Evolutionary conservation across 169 alveolate genomes (phyloP).

Genomic region (Blepharisma undulans): DNA sequence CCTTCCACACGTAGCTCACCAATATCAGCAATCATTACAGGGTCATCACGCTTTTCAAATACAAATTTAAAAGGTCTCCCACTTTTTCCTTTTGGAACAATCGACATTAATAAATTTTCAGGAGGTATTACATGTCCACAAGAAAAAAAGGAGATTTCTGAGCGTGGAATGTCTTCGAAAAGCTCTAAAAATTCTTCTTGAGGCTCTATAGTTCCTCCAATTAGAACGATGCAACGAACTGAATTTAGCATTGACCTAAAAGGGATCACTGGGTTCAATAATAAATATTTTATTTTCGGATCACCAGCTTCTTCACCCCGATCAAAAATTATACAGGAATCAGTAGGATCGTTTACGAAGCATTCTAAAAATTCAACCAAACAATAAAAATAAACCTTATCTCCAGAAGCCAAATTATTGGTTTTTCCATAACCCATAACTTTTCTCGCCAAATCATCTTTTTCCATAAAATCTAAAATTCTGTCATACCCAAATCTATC

Average conservation of each 20-base stretch:
- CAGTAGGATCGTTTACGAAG: not conserved
- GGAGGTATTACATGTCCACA: constrained; percentile 33
- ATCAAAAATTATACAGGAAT: not conserved
- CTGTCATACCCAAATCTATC: not conserved
- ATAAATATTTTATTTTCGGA: not conserved
- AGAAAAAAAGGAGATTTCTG: not conserved
- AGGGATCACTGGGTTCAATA: not conserved
- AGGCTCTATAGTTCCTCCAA: constrained; percentile 33
- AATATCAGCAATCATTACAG: not conserved
- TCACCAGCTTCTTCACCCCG: not conserved
- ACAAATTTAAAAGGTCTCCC: not conserved
- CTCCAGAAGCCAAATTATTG: not conserved
- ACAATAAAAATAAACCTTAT: too few species aligned
- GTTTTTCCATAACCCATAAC: not conserved
- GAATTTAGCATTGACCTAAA: not conserved
- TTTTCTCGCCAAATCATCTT: not conserved
- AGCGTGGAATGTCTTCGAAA: not conserved
- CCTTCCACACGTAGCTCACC: too few species aligned
- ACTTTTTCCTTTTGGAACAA: not conserved
- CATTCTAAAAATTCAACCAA: not conserved
- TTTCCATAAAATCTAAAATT: not conserved
- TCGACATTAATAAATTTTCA: constrained; percentile 1
- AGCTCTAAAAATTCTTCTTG: constrained; percentile 1
- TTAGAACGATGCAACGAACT: not conserved
- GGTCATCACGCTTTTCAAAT: not conserved